Evolutionary conservation across 208 protist species (phyloP), one percentile per base, ranked within the genome.

Genomic region (Strigomonas culicis): DNA sequence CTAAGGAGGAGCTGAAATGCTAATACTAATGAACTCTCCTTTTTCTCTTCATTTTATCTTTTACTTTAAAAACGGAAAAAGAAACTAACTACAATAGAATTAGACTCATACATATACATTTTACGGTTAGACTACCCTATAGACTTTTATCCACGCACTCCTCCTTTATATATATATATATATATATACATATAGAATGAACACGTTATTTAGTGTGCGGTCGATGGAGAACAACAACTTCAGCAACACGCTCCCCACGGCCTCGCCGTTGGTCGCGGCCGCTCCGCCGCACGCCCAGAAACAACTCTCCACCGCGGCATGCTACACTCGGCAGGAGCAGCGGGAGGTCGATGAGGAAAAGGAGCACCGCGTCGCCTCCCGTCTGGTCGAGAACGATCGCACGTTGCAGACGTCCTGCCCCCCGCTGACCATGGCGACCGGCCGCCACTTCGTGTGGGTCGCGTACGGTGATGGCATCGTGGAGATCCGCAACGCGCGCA

Each of bases 401-500:
- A 77, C 68, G 7, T 79, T 92, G 63, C 55, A 64, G 8, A 70
- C 79, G 30, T 52, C 73, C 13, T 69, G 69, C 13, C 75, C 77
- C 7, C 70, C 79, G 17, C 65, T 80, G 61, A 70, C 72, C 19
- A 88, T 93, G 76, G 64, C 74, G 46, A 63, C 62, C 11, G 82
- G 59, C 22, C 70, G 74, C 50, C 75, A 90, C 31, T 58, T 86
- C 28, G 82, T 95, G 1, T 95, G 89, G 86, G 68, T 93, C 36
- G 70, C 75, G n/a, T 72, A 75, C 44, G 70, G 63, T 0, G 80
- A 84, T 43, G 84, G 78, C 52, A 75, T 77, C 19, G 59, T 80
- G 0, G 77, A 91, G 46, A 72, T 93, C 30, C 86, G 79, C 47
- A 92, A 93, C 63, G 74, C 74, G 15, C 77, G 84, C 28, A 92